Conservation (phyloP, 2,329 filamentous ascomycete species). For the Verticillium klebahnii region DNA sequence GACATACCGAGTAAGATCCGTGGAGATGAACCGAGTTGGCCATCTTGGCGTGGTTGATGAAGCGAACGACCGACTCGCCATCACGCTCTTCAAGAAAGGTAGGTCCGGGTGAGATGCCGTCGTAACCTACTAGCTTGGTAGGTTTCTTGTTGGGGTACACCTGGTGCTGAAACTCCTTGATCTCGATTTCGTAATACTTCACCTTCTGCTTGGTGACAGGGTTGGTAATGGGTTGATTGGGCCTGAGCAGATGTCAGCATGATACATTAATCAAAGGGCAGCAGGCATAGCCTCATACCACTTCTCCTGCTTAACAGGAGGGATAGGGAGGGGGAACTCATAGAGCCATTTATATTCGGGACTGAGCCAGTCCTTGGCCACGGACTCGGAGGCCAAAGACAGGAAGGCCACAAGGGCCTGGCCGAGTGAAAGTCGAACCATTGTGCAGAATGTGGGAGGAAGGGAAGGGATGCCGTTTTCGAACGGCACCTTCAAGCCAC, state of each 20-base stretch:
- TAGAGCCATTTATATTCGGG: conserved; percentile 33
- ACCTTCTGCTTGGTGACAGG: conserved; percentile 27
- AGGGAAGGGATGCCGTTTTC: not conserved
- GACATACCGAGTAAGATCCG: conserved; percentile 35
- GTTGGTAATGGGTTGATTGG: conserved; percentile 11
- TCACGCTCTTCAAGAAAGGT: conserved; percentile 40
- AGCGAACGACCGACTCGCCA: conserved; percentile 42
- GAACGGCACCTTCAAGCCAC: not conserved
- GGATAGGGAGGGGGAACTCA: conserved; percentile 36
- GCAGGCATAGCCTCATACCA: conserved; percentile 20
- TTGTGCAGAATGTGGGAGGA: not conserved
- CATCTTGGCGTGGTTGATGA: conserved; percentile 37
- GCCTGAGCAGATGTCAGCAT: conserved; percentile 1
- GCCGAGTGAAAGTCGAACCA: conserved; percentile 9
- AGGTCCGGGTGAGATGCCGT: conserved; percentile 44
- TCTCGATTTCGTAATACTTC: conserved; percentile 19
- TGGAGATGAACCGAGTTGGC: conserved; percentile 43
- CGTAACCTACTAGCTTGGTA: conserved; percentile 32
- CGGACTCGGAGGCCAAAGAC: conserved; percentile 5
- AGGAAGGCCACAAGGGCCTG: conserved; percentile 9
- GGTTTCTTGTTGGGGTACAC: conserved; percentile 17
- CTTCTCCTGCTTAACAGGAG: conserved; percentile 35
- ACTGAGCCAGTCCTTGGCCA: conserved; percentile 18
- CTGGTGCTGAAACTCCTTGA: conserved; percentile 16
- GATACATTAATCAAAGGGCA: rapidly evolving